Evolutionary conservation across 768 basidiomycete genomes (phyloP).

Genomic region (Pulveroboletus ravenelii): DNA sequence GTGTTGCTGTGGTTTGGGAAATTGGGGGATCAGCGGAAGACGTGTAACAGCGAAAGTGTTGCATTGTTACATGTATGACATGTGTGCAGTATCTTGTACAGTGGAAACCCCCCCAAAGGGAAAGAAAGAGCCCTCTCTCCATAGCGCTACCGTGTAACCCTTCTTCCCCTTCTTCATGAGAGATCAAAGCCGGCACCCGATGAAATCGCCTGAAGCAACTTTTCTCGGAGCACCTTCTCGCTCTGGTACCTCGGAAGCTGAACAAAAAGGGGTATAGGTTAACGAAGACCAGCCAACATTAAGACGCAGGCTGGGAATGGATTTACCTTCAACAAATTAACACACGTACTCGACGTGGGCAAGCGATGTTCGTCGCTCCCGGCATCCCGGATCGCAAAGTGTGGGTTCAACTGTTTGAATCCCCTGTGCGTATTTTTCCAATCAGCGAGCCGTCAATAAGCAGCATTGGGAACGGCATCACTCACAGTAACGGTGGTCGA

Average conservation of each 20-base stretch:
- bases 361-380: conserved; percentile 67
- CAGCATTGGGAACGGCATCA: not conserved
- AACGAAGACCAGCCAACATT: not conserved
- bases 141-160: too few species aligned
- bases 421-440: conserved; percentile 44
- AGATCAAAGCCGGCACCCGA: conserved; percentile 91
- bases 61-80: conserved; percentile 6
- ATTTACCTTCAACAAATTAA: conserved; percentile 82
- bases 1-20: not conserved
- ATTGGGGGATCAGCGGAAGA: too few species aligned
- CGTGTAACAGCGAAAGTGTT: too few species aligned
- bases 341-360: conserved; percentile 81
- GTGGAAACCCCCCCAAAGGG: not conserved
- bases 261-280: not conserved
- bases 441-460: not conserved
- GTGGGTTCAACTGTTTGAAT: conserved; percentile 82
- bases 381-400: conserved; percentile 83
- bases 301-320: not conserved
- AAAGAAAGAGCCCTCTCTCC: not conserved
- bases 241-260: conserved; percentile 69
- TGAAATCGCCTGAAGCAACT: conserved; percentile 81
- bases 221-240: conserved; percentile 61
- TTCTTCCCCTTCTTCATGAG: conserved; percentile 43
- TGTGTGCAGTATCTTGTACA: not conserved
- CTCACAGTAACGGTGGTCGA: conserved; percentile 80